These are phyloP conservation scores for Ailanthus altissimus DNA, from an alignment of 345 rosid genomes.

Conservation along the genomic window DNA sequence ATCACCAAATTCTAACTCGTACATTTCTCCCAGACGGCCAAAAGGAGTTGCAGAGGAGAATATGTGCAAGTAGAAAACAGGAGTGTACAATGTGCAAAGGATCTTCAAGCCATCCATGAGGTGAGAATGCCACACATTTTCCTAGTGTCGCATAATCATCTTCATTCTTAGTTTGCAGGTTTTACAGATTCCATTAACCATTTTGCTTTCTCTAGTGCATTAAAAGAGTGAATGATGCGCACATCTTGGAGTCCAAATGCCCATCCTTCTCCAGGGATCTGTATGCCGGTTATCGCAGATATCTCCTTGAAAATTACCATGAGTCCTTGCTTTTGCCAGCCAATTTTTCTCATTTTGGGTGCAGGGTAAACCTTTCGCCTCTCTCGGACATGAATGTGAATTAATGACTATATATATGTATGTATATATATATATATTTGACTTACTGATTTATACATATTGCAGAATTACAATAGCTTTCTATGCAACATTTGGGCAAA, in stretches of 20 bases:
- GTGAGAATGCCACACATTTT: constrained; percentile 7
- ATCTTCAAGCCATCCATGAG: constrained; percentile 33
- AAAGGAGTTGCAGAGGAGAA: constrained; percentile 34
- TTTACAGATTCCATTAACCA: no score
- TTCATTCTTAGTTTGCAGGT: neutral
- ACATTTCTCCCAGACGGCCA: constrained; percentile 26
- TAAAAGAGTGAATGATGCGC: constrained; percentile 8
- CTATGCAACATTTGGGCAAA: constrained; percentile 34
- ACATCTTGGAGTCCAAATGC: constrained; percentile 40
- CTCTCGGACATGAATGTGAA: neutral
- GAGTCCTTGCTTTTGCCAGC: neutral
- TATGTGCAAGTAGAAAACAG: constrained; percentile 17
- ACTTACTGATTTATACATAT: neutral
- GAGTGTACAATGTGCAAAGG: constrained; percentile 23
- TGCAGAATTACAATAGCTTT: constrained; percentile 29
- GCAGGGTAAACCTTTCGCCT: constrained; percentile 26
- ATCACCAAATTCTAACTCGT: neutral
- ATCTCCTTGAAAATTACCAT: neutral
- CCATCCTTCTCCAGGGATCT: neutral
- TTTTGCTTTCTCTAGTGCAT: constrained; percentile 24
- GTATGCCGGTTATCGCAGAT: neutral
- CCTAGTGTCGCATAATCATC: neutral
- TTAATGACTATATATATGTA: neutral
- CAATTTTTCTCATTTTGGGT: constrained; percentile 22
- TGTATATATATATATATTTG: neutral